A percentile compares a stretch with the other conserved stretches of the same genome.
phyloP scores from a whole-genome alignment of 2,329 filamentous ascomycete genomes.

The Arthrobotrys entomopaga region DNA sequence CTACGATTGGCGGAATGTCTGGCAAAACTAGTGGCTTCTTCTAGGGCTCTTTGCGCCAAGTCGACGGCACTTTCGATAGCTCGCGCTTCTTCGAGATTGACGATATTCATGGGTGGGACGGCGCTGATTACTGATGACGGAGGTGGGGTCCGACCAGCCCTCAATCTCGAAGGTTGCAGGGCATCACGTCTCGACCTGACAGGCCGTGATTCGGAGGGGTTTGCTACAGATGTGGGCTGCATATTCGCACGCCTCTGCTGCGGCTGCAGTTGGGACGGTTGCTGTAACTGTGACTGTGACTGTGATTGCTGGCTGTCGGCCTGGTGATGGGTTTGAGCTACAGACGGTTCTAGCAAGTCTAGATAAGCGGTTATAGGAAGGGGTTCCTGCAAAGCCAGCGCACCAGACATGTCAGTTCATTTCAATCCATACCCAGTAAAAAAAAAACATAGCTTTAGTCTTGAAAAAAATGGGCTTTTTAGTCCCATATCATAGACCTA shows the following conservation, averaged over 20 bases:
- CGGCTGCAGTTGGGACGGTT: background rate
- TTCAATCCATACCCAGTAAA: constrained; percentile 37
- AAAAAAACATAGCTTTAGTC: constrained; percentile 9
- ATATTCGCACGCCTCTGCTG: constrained; percentile 25
- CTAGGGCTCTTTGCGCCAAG: constrained; percentile 46
- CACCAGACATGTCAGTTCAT: constrained; percentile 52
- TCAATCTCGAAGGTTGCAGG: constrained; percentile 37
- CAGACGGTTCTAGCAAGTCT: constrained; percentile 50
- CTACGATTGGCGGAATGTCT: constrained; percentile 55
- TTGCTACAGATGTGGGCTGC: constrained; percentile 47
- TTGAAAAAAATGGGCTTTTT: too few relatives aligned
- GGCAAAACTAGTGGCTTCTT: constrained; percentile 54
- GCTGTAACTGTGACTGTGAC: constrained; percentile 26
- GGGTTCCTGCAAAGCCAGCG: constrained; percentile 55
- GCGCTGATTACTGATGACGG: constrained; percentile 46
- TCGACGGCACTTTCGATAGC: constrained; percentile 39
- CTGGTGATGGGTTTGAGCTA: constrained; percentile 44
- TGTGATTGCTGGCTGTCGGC: constrained; percentile 36
- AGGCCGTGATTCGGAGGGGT: constrained; percentile 48
- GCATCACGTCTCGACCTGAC: constrained; percentile 41
- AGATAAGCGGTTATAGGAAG: constrained; percentile 54
- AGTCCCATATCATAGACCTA: too few relatives aligned
- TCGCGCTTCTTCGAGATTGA: constrained; percentile 44
- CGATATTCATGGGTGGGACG: constrained; percentile 42
- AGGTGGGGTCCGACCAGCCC: constrained; percentile 43